phyloP scores from a whole-genome alignment of 768 basidiomycete genomes.

The Xerocomellus intermedius region DNA sequence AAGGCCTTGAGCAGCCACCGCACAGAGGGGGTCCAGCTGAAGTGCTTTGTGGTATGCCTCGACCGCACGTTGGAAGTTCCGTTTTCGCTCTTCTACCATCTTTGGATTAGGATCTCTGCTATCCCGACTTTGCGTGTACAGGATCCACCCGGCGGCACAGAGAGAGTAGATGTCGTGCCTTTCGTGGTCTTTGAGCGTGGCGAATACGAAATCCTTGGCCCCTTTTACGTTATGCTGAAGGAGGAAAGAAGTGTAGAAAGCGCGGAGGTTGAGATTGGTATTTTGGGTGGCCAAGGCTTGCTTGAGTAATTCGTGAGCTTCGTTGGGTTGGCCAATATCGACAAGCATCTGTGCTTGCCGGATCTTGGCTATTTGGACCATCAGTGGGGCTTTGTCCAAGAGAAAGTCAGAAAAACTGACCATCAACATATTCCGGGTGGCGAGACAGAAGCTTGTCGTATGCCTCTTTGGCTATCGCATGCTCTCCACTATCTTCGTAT shows the following conservation, averaged over 20 bases:
- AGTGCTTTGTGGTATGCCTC: slow-evolving; percentile 95
- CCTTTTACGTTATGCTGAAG: slow-evolving; percentile 69
- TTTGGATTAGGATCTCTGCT: slow-evolving; percentile 60
- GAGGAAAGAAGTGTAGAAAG: slow-evolving; percentile 92
- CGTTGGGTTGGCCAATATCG: slow-evolving; percentile 65
- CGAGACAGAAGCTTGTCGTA: slow-evolving; percentile 84
- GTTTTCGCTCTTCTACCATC: slow-evolving; percentile 60
- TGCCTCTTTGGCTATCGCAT: slow-evolving; percentile 72
- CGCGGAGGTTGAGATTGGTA: slow-evolving; percentile 81
- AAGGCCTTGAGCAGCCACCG: slow-evolving; percentile 91
- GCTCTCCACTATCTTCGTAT: slow-evolving; percentile 83
- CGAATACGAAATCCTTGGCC: slow-evolving; percentile 88
- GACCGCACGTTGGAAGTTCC: slow-evolving; percentile 76
- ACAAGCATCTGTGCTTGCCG: slow-evolving; percentile 83
- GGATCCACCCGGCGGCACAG: slow-evolving; percentile 84
- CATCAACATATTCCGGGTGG: slow-evolving; percentile 96
- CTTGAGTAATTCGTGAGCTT: slow-evolving; percentile 87
- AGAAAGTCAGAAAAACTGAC: slow-evolving; percentile 44
- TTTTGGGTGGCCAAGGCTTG: slow-evolving; percentile 80
- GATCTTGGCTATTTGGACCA: slow-evolving; percentile 69
- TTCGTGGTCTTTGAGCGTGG: slow-evolving; percentile 82
- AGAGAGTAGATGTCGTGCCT: slow-evolving; percentile 89
- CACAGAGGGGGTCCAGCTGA: slow-evolving; percentile 78
- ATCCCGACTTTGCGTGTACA: slow-evolving; percentile 85
- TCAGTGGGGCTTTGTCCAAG: slow-evolving; percentile 7